A percentile compares a stretch with the other conserved stretches of the same genome.
Evolutionary conservation across 331 rosid genomes (phyloP).

Genomic region (Phaseolus coccineus): DNA sequence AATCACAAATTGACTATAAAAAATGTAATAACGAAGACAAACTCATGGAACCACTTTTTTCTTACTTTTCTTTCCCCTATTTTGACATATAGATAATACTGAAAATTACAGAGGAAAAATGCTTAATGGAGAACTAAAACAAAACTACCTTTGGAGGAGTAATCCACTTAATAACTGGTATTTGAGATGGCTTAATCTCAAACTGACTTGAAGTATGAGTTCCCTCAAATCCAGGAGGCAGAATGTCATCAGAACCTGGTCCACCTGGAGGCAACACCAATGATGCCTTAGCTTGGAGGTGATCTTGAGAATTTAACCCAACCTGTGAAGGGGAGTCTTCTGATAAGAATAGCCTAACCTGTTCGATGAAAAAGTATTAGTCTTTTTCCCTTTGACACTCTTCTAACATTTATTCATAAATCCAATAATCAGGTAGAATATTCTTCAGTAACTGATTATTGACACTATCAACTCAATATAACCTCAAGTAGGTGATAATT

Average conservation of each 20-base stretch:
- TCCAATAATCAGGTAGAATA: conserved; percentile 27
- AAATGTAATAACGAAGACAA: conserved; percentile 25
- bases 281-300: conserved; percentile 89
- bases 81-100: conserved; percentile 11
- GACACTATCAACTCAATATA: conserved; percentile 15
- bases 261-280: conserved; percentile 68
- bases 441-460: conserved; percentile 19
- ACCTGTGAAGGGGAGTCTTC: conserved; percentile 91
- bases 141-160: conserved; percentile 71
- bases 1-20: conserved; percentile 35
- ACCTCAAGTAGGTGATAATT: conserved; percentile 20
- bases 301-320: conserved; percentile 87
- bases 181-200: conserved; percentile 70
- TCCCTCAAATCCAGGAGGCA: conserved; percentile 96
- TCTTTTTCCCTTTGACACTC: conserved; percentile 3
- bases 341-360: conserved; percentile 85
- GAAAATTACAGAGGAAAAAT: neutral
- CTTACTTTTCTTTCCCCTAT: neutral
- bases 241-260: conserved; percentile 68
- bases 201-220: conserved; percentile 59
- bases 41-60: conserved; percentile 9
- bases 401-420: conserved; percentile 28
- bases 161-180: conserved; percentile 76
- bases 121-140: conserved; percentile 22
- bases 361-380: conserved; percentile 42